These are phyloP conservation scores for Saccharomycopsis vini DNA, from an alignment of 805 yeast genomes.

Conservation along the genomic window DNA sequence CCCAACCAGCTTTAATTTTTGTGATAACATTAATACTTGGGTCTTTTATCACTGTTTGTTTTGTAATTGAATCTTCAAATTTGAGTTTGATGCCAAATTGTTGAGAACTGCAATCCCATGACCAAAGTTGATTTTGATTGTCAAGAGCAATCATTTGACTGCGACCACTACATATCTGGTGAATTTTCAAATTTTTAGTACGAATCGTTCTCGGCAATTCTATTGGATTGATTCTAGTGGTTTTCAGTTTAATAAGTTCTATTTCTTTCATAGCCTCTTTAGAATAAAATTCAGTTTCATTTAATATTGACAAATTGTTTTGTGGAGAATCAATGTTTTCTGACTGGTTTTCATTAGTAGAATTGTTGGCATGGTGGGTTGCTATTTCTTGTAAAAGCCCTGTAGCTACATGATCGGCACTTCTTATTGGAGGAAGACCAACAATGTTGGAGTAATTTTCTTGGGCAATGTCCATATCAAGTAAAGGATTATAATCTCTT, in stretches of 20 bases:
- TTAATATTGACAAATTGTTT: background rate
- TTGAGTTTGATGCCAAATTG: constrained; percentile 35
- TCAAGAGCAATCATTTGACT: constrained; percentile 57
- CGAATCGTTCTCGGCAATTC: background rate
- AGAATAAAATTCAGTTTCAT: background rate
- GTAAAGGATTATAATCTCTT: constrained; percentile 24
- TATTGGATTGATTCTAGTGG: background rate
- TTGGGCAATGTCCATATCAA: constrained; percentile 14
- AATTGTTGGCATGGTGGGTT: background rate
- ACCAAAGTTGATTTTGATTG: constrained; percentile 38
- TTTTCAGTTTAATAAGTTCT: background rate
- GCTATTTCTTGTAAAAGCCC: too few species aligned
- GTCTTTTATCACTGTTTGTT: constrained; percentile 1
- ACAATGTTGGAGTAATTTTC: background rate
- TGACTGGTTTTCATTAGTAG: background rate
- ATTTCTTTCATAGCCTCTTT: background rate
- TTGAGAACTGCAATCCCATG: constrained; percentile 48
- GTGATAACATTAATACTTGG: constrained; percentile 28
- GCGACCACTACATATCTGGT: constrained; percentile 53
- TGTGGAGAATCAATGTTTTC: background rate
- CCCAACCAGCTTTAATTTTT: constrained; percentile 63
- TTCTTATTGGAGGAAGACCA: too few species aligned
- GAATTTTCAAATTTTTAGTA: constrained; percentile 27
- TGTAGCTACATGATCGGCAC: too few species aligned
- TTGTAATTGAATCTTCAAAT: constrained; percentile 27